phyloP scores from a whole-genome alignment of 75 land plant species.

The Pseudotsuga menziesii region DNA sequence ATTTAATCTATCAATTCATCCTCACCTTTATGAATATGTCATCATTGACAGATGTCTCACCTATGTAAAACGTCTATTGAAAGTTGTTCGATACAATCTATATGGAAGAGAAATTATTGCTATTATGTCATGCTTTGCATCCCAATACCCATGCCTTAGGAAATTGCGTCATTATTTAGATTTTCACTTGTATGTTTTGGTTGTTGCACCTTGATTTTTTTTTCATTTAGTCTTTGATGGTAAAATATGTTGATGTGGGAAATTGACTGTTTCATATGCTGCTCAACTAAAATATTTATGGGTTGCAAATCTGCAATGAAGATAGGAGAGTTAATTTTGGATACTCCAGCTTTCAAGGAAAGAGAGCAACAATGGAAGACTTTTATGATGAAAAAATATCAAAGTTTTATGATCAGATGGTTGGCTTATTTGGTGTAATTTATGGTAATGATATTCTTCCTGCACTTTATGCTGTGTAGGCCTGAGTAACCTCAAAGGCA shows the following conservation, averaged over 20 bases:
- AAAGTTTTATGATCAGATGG: constrained; percentile 42
- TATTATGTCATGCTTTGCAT: no score
- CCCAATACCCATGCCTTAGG: no score
- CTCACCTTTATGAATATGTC: no score
- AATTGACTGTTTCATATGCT: neutral
- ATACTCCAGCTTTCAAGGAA: constrained; percentile 71
- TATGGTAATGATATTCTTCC: constrained; percentile 46
- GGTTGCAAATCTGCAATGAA: constrained; percentile 40
- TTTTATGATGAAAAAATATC: constrained; percentile 63
- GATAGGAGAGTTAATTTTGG: constrained; percentile 68
- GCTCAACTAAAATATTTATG: neutral
- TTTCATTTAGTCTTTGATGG: neutral
- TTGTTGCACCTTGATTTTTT: neutral
- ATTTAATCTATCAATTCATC: no score
- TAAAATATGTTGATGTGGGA: neutral
- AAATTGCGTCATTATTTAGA: no score
- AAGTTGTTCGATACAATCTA: no score
- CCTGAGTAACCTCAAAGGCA: neutral
- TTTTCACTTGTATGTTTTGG: neutral
- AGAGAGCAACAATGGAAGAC: constrained; percentile 75
- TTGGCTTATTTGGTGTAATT: constrained; percentile 74
- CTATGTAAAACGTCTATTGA: no score
- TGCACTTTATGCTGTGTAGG: neutral
- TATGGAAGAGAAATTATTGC: no score
- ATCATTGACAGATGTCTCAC: no score